These are phyloP conservation scores for Actinomucor elegans DNA, from an alignment of 371 early-diverging fungal genomes.

Conservation along the genomic window DNA sequence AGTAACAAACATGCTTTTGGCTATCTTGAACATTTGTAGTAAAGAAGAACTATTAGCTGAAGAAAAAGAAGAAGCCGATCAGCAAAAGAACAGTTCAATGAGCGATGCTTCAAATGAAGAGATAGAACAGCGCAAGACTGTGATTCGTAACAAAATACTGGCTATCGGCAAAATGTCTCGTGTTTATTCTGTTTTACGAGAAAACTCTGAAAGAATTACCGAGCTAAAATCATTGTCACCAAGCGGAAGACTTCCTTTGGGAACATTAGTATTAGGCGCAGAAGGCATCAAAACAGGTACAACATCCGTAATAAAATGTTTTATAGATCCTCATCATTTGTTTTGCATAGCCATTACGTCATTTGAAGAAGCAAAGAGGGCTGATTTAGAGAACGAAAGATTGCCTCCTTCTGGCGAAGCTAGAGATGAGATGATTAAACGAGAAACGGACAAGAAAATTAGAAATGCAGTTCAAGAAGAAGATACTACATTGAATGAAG, in stretches of 20 bases:
- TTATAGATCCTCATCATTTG: too few species aligned
- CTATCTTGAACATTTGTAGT: conserved; percentile 88
- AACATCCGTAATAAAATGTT: too few species aligned
- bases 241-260: conserved; percentile 76
- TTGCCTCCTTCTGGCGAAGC: conserved; percentile 78
- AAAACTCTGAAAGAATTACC: conserved; percentile 86
- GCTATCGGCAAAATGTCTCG: conserved; percentile 91
- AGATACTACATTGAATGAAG: conserved; percentile 37
- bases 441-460: conserved; percentile 48
- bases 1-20: conserved; percentile 94
- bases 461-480: conserved; percentile 49
- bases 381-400: conserved; percentile 90
- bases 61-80: conserved; percentile 25
- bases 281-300: conserved; percentile 85
- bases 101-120: conserved; percentile 2
- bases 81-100: not conserved
- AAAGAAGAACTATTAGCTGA: conserved; percentile 67
- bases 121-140: conserved; percentile 57
- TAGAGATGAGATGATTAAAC: conserved; percentile 44
- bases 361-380: conserved; percentile 91
- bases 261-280: conserved; percentile 84
- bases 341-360: conserved; percentile 80
- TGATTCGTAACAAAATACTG: conserved; percentile 87
- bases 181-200: conserved; percentile 84
- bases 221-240: conserved; percentile 90